Base-by-base conservation (phyloP, 1,284 basidiomycete genomes). In the Heliocybe sulcata region DNA sequence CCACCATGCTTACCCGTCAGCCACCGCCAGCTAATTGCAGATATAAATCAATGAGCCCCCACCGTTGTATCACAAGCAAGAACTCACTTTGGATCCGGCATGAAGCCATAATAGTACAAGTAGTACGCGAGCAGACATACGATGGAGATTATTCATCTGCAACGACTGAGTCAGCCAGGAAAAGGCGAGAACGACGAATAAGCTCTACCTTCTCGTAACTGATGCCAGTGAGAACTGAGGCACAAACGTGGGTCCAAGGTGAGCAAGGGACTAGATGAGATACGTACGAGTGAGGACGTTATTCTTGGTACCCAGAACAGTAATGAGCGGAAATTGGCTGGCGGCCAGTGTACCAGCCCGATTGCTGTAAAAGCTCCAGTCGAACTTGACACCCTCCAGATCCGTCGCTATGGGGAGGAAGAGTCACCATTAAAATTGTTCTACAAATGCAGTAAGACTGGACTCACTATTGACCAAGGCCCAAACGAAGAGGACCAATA, bases 51-150 rank as follows among this genome's bases (percentile, higher is more conserved):
- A n/a, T n/a, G n/a, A n/a, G n/a, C n/a, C n/a, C n/a, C n/a, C n/a
- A n/a, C n/a, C n/a, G n/a, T n/a, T n/a, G n/a, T n/a, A n/a, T n/a
- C n/a, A n/a, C n/a, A n/a, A n/a, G n/a, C n/a, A n/a, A 45, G 20
- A n/a, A n/a, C n/a, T 27, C 45, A 53, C 52, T 14, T 45, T 27
- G 20, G 33, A 20, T 12, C 52, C 52, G 22, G 35, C 31, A 22
- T 53, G 52, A 16, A 53, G 29, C 52, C 52, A 53, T 6, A 53
- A 11, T 10, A 53, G n/a, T 22, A 53, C 52, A n/a, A 35, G n/a
- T 9, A 53, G 23, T 4, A 35, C 35, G 3, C 52, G 52, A 10
- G 52, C 33, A 25, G 52, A 35, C 23, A 35, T 35, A 10, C 52
- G n/a, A 45, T 53, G 52, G 35, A 53, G 38, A n/a, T 35, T 22